A percentile compares a stretch with the other conserved stretches of the same genome.
These are phyloP conservation scores for Saccharomyces cerevisiae DNA, from an alignment of 805 yeast genomes.

Conservation along the genomic window DNA sequence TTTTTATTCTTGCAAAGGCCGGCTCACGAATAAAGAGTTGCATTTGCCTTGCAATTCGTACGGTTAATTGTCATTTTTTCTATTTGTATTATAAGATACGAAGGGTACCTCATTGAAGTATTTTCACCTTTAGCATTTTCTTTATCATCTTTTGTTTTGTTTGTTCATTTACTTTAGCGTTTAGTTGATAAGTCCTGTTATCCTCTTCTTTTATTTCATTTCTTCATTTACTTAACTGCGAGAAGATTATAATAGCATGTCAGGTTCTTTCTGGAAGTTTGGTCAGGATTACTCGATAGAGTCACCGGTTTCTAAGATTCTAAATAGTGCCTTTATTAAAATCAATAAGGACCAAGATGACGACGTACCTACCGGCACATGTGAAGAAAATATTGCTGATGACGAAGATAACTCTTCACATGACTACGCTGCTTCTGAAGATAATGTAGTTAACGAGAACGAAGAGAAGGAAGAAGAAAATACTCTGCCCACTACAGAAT, in stretches of 20 bases:
- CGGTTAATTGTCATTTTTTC: neutral
- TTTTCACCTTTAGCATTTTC: neutral
- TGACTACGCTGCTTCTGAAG: neutral
- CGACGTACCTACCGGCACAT: neutral
- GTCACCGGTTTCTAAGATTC: conserved; percentile 45
- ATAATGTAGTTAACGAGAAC: conserved; percentile 26
- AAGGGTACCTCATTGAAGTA: neutral
- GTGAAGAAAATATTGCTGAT: neutral
- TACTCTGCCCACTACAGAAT: conserved; percentile 26
- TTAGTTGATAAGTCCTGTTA: neutral
- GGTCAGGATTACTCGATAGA: conserved; percentile 49
- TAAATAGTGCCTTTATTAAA: conserved; percentile 32
- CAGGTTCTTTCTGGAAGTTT: conserved; percentile 53
- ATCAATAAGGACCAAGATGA: conserved; percentile 8
- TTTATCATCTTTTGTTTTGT: neutral
- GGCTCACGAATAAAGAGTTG: neutral
- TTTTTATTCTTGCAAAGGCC: neutral
- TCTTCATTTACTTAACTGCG: neutral
- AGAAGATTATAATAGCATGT: conserved; percentile 20
- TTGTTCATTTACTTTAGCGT: neutral
- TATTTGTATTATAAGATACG: neutral
- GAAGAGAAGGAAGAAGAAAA: conserved; percentile 15
- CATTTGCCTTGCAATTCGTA: neutral
- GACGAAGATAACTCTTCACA: conserved; percentile 27
- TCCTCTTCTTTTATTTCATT: neutral